These are phyloP conservation scores for Metschnikowia proteae DNA, from an alignment of 805 yeast species.

Conservation along the genomic window DNA sequence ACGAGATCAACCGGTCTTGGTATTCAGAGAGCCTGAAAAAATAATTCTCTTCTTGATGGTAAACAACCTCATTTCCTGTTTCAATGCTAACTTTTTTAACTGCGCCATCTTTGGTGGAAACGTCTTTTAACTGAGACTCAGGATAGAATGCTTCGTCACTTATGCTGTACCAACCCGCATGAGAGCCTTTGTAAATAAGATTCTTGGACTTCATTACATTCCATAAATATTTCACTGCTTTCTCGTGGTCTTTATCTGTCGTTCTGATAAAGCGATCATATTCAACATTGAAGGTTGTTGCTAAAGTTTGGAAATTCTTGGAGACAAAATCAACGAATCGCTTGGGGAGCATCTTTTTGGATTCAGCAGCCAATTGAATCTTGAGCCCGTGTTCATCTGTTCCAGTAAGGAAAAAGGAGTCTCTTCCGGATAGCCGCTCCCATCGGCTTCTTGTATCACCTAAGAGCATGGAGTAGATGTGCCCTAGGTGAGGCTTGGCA, in stretches of 20 bases:
- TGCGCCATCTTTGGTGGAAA: slow-evolving; percentile 22
- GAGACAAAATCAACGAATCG: slow-evolving; percentile 70
- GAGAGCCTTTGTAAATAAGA: slow-evolving; percentile 75
- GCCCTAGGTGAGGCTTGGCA: slow-evolving; percentile 93
- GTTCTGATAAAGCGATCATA: slow-evolving; percentile 85
- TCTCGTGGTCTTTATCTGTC: slow-evolving; percentile 75
- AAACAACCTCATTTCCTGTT: slow-evolving; percentile 70
- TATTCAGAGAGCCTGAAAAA: slow-evolving; percentile 74
- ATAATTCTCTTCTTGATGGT: slow-evolving; percentile 79
- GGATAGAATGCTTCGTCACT: slow-evolving; percentile 95
- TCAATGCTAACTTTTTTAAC: slow-evolving; percentile 52
- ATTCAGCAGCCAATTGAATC: slow-evolving; percentile 80
- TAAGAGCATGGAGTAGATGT: slow-evolving; percentile 79
- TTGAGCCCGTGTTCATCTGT: slow-evolving; percentile 97
- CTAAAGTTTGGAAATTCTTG: slow-evolving; percentile 59
- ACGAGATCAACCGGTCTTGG: slow-evolving; percentile 48
- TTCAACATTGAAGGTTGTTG: slow-evolving; percentile 51
- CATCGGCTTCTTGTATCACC: slow-evolving; percentile 79
- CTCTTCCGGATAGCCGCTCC: slow-evolving; percentile 42
- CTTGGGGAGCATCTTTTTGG: slow-evolving; percentile 47
- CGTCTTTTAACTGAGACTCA: slow-evolving; percentile 60
- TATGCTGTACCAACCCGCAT: slow-evolving; percentile 91
- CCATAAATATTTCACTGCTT: slow-evolving; percentile 72
- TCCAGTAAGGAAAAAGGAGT: slow-evolving; percentile 71
- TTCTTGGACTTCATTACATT: slow-evolving; percentile 52